These are phyloP conservation scores for Didymella keratinophila DNA, from an alignment of 2,329 filamentous ascomycete genomes.

Conservation along the genomic window DNA sequence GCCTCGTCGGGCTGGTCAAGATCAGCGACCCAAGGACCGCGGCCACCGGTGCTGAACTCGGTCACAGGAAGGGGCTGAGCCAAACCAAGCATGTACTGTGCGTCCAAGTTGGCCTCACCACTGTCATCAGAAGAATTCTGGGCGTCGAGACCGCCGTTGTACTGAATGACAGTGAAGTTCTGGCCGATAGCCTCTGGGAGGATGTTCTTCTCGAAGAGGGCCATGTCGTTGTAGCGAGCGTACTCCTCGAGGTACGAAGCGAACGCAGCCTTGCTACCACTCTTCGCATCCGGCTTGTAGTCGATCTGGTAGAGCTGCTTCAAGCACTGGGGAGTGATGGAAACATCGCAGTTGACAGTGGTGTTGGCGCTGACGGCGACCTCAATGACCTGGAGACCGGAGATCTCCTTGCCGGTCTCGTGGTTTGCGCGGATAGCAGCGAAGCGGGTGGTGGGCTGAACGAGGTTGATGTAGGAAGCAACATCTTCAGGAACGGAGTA, in stretches of 20 bases:
- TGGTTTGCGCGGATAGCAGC: conserved; percentile 43
- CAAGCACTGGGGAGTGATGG: conserved; percentile 58
- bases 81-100: conserved; percentile 66
- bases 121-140: conserved; percentile 34
- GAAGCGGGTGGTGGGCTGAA: conserved; percentile 63
- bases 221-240: conserved; percentile 58
- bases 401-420: conserved; percentile 30
- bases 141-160: conserved; percentile 36
- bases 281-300: conserved; percentile 55
- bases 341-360: conserved; percentile 31
- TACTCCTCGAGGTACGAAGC: conserved; percentile 62
- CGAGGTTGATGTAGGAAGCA: conserved; percentile 53
- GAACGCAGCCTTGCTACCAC: conserved; percentile 61
- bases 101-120: conserved; percentile 68
- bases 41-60: conserved; percentile 67
- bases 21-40: conserved; percentile 61
- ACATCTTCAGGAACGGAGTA: conserved; percentile 54
- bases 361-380: conserved; percentile 25
- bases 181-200: conserved; percentile 47
- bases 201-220: conserved; percentile 53
- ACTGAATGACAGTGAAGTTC: conserved; percentile 53
- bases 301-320: conserved; percentile 60
- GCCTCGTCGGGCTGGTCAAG: conserved; percentile 49
- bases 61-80: conserved; percentile 62
- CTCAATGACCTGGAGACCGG: conserved; percentile 21